phyloP scores from a whole-genome alignment of 2,329 filamentous ascomycete genomes.

The Seiridium unicorne region DNA sequence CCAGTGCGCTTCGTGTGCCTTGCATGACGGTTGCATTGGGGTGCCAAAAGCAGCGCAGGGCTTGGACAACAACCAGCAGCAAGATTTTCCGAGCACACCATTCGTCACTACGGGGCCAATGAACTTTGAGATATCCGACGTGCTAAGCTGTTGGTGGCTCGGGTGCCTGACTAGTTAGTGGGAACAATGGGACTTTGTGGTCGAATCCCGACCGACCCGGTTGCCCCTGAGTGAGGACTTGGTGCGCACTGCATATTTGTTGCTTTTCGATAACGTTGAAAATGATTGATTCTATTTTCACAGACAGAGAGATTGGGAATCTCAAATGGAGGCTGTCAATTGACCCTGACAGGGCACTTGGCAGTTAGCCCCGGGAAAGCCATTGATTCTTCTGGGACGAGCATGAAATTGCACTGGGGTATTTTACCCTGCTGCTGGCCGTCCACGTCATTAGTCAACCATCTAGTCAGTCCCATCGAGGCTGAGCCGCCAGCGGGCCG shows the following conservation, averaged over 20 bases:
- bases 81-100: not conserved
- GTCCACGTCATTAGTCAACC: slow-evolving; percentile 4
- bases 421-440: not conserved
- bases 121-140: too few relatives aligned
- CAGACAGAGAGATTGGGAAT: not conserved
- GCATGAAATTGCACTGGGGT: not conserved
- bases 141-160: too few relatives aligned
- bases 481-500: slow-evolving; percentile 5
- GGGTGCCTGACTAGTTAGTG: not conserved
- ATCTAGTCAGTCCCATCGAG: not conserved
- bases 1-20: too few relatives aligned
- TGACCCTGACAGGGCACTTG: not conserved
- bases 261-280: not conserved
- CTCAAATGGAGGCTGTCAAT: not conserved
- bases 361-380: not conserved
- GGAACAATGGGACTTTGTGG: too few relatives aligned
- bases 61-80: too few relatives aligned
- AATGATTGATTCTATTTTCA: not conserved
- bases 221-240: not conserved
- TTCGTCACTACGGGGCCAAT: not conserved
- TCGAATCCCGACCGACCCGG: not conserved
- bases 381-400: not conserved
- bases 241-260: not conserved
- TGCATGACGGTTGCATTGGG: too few relatives aligned
- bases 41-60: too few relatives aligned